Evolutionary conservation across 306 rosid genomes (phyloP).

Genomic region (Cicer bijugum): DNA sequence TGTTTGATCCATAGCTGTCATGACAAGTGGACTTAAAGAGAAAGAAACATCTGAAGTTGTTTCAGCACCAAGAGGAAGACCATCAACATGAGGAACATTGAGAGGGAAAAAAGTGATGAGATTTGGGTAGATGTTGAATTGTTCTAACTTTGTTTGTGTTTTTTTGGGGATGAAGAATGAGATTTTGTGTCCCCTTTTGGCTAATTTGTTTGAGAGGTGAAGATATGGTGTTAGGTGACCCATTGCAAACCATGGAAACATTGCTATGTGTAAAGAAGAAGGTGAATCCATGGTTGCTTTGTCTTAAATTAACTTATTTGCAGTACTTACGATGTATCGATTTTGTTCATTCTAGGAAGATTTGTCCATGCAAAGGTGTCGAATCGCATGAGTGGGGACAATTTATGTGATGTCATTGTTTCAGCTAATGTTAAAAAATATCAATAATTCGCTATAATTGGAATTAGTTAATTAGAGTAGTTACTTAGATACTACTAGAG

Average conservation of each 20-base stretch:
- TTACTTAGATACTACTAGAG: too few relatives aligned
- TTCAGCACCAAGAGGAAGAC: constrained; percentile 42
- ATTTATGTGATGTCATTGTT: too few relatives aligned
- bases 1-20: constrained; percentile 48
- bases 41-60: constrained; percentile 43
- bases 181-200: constrained; percentile 45
- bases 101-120: constrained; percentile 42
- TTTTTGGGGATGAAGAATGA: constrained; percentile 46
- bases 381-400: too few relatives aligned
- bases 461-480: too few relatives aligned
- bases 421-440: too few relatives aligned
- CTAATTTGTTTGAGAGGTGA: constrained; percentile 50
- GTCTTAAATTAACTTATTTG: not conserved
- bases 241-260: constrained; percentile 54
- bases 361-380: too few relatives aligned
- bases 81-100: constrained; percentile 42
- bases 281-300: constrained; percentile 39
- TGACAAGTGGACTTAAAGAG: constrained; percentile 24
- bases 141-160: constrained; percentile 35
- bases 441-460: too few relatives aligned
- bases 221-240: constrained; percentile 47
- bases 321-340: too few relatives aligned
- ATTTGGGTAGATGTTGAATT: constrained; percentile 39
- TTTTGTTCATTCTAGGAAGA: too few relatives aligned
- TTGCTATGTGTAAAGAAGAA: constrained; percentile 42